Evolutionary conservation across 352 stramenopile species (phyloP).

Genomic region (Phytophthora capsici): DNA sequence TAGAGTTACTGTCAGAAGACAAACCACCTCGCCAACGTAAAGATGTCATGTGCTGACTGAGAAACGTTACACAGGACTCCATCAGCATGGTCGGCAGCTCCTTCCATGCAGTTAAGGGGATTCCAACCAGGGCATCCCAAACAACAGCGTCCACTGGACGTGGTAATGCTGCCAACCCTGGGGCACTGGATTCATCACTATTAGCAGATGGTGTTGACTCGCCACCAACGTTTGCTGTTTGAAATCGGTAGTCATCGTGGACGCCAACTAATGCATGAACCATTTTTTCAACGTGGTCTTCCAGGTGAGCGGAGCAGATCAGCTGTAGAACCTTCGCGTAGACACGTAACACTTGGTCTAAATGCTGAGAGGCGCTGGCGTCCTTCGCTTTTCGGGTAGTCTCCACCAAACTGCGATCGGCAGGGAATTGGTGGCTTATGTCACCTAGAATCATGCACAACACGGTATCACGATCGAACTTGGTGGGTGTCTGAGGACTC

Average conservation of each 20-base stretch:
- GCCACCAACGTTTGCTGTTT: constrained; percentile 30
- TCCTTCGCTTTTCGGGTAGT: constrained; percentile 19
- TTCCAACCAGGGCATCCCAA: constrained; percentile 70
- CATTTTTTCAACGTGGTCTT: constrained; percentile 85
- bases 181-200: constrained; percentile 4
- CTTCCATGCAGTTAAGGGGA: constrained; percentile 58
- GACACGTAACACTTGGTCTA: constrained; percentile 68
- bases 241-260: constrained; percentile 84
- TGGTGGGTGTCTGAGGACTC: constrained; percentile 50
- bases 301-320: constrained; percentile 69
- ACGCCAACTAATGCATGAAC: constrained; percentile 81
- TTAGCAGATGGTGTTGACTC: constrained; percentile 11
- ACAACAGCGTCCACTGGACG: constrained; percentile 66
- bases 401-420: constrained; percentile 42
- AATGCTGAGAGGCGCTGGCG: constrained; percentile 25
- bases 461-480: constrained; percentile 85
- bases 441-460: constrained; percentile 82
- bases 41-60: constrained; percentile 68
- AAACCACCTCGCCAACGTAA: constrained; percentile 61
- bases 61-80: constrained; percentile 55
- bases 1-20: constrained; percentile 17
- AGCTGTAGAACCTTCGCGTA: constrained; percentile 77
- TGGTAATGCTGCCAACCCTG: constrained; percentile 36
- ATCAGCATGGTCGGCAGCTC: constrained; percentile 49
- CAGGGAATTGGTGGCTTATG: constrained; percentile 61